Evolutionary conservation across 805 yeast species (phyloP), one percentile per base, ranked within the genome.

Genomic region (Kodamaea lidongshanica): DNA sequence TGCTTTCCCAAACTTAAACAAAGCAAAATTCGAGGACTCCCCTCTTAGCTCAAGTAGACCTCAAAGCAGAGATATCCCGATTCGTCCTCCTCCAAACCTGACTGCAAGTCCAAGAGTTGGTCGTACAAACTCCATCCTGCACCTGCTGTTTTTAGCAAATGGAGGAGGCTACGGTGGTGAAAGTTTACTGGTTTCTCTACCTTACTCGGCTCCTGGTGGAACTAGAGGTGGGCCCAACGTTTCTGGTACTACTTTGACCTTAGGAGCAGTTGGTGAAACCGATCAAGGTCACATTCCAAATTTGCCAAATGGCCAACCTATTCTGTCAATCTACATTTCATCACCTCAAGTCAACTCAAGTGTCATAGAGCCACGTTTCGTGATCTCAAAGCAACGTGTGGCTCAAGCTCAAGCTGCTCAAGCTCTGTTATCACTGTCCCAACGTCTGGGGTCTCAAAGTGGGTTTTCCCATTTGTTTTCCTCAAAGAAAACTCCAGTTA

Each of bases 311-410:
- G 80, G 79, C 12, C 77, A 72, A 41, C 58, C 72, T 6, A 74
- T 74, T 33, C 62, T 65, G 14, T 77, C 85, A 8, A 79, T 75
- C 34, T 74, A 77, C 36, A 74, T 82, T 33, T 77, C 76, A 32
- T 79, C 88, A 0, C 92, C 92, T 3, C 72, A 68, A 30, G 81
- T 81, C 5, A 41, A 42, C 32, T 53, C 73, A 5, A 57, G 74
- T 12, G 68, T 76, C 18, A 77, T 87, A n/a, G 96, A 86, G 49
- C 82, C 94, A 10, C 67, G 95, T 24, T 86, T 87, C 49, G 76
- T 87, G 28, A 80, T 87, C 22, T 82, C 94, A 7, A 76, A 84
- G 45, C 92, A 80, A 38, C 72, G 82, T 32, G 74, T 78, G 14
- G 77, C 68, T 25, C 76, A 61, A 40, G 71, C 65, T 12, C 74